Evolutionary conservation across 2,329 filamentous ascomycete genomes (phyloP), one percentile per base, ranked within the genome.

Genomic region (Hymenoscyphus repandus): DNA sequence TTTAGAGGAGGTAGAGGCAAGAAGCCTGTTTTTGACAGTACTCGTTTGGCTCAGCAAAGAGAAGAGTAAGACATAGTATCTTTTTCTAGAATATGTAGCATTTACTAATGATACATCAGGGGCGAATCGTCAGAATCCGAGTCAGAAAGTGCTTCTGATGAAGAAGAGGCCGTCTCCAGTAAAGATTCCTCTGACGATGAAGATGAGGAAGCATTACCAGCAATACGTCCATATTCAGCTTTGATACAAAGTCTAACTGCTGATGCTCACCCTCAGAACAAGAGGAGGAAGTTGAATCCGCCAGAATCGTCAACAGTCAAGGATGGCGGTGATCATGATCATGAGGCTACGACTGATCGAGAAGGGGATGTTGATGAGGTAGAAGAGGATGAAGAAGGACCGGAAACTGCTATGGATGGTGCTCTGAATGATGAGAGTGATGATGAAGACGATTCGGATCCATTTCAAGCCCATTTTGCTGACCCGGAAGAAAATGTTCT

Each of bases 391-490:
- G 76, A 80, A 39, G 74, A 75, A 40, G 74, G 71, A 1, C 70
- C 71, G 1, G 66, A 70, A 52, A 64, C 51, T 38, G 61, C 54
- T 20, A 62, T 62, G 9, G 66, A 70, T 39, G 62, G 55, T n/a
- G 37, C 66, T 5, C 58, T 68, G 13, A 61, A 72, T 39, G 64
- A 66, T 56, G 61, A 64, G 60, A 40, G 49, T 18, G 73, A 75
- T 44, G 77, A 79, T 12, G 74, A 77, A 43, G 74, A 81, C 56
- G 66, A 72, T 27, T 70, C 70, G 5, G 88, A 95, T 66, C 86
- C 89, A 0, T 96, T 95, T 63, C 86, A 93, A 56, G 70, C 74
- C 6, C 92, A 96, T 69, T 95, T 95, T 65, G 80, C 82, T 32
- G 75, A 75, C 38, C 81, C 83, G 0, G 78, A 91, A 41, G 79